A percentile compares a stretch with the other conserved stretches of the same genome.
Conservation (phyloP, 495 filamentous ascomycete genomes). For the Aspergillus ostianus region DNA sequence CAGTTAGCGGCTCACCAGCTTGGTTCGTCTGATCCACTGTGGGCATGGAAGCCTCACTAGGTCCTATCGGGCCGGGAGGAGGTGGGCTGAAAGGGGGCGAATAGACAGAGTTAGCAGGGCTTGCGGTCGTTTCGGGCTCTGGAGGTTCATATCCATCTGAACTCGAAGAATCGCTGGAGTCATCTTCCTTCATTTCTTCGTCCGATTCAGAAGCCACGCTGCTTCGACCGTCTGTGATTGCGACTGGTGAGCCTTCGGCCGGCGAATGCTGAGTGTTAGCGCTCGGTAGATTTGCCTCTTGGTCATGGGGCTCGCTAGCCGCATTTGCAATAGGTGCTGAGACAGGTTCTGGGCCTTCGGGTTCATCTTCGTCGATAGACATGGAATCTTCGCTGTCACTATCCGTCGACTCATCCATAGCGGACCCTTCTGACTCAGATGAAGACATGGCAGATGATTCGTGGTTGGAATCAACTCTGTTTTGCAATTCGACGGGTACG, state of each 20-base stretch:
- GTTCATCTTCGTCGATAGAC: conserved; percentile 17
- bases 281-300: background rate
- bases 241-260: conserved; percentile 8
- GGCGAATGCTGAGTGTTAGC: conserved; percentile 11
- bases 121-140: conserved; percentile 41
- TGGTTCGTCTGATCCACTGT: conserved; percentile 20
- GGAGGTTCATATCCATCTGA: conserved; percentile 61
- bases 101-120: conserved; percentile 32
- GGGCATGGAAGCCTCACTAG: conserved; percentile 15
- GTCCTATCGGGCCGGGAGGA: conserved; percentile 26
- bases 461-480: background rate
- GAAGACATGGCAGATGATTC: conserved; percentile 9
- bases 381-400: conserved; percentile 22
- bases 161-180: conserved; percentile 30
- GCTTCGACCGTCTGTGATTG: conserved; percentile 5
- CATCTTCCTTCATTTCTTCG: conserved; percentile 18
- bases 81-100: conserved; percentile 40
- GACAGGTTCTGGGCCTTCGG: conserved; percentile 5
- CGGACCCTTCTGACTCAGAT: conserved; percentile 36
- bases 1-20: conserved; percentile 33
- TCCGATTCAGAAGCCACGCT: conserved; percentile 10
- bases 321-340: background rate
- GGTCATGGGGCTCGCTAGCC: background rate
- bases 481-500: background rate
- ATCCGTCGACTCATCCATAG: conserved; percentile 44